Evolutionary conservation across 805 yeast genomes (phyloP).

Genomic region (Teunomyces stri): DNA sequence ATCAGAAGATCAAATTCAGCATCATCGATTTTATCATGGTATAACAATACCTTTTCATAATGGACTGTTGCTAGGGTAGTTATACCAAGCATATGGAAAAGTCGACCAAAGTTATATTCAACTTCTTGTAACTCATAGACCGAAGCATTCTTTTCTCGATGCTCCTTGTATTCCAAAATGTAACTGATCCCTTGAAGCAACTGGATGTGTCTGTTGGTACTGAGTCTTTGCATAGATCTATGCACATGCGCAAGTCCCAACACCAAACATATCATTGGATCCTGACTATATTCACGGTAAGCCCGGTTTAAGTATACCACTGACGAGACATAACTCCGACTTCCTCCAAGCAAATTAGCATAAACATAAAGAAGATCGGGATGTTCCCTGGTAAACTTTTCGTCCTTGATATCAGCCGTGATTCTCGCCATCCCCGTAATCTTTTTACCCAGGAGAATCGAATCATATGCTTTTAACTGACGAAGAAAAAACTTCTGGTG

Average conservation of each 20-base stretch:
- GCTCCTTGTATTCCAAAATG: slow-evolving; percentile 64
- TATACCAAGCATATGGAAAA: slow-evolving; percentile 81
- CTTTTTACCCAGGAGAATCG: slow-evolving; percentile 49
- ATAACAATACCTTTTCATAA: slow-evolving; percentile 64
- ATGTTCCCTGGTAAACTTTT: slow-evolving; percentile 37
- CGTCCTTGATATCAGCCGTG: slow-evolving; percentile 48
- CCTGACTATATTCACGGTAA: slow-evolving; percentile 62
- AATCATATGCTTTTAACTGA: slow-evolving; percentile 86
- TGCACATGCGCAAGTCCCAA: slow-evolving; percentile 82
- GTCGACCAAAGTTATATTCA: slow-evolving; percentile 77
- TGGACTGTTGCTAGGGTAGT: slow-evolving; percentile 68
- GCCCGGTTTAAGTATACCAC: slow-evolving; percentile 74
- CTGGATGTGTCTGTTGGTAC: slow-evolving; percentile 83
- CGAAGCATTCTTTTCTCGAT: slow-evolving; percentile 41
- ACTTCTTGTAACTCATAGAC: slow-evolving; percentile 68
- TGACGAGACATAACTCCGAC: slow-evolving; percentile 80
- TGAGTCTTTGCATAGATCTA: slow-evolving; percentile 86
- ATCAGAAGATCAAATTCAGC: slow-evolving; percentile 53
- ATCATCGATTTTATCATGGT: slow-evolving; percentile 42
- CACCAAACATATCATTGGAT: slow-evolving; percentile 74
- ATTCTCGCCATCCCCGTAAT: slow-evolving; percentile 81
- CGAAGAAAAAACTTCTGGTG: slow-evolving; percentile 89
- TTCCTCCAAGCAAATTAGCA: slow-evolving; percentile 75
- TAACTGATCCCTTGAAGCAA: slow-evolving; percentile 83
- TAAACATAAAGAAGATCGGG: slow-evolving; percentile 78